A percentile compares a stretch with the other conserved stretches of the same genome.
Conservation (phyloP, 768 basidiomycete species). For the Amanita rimosa region DNA sequence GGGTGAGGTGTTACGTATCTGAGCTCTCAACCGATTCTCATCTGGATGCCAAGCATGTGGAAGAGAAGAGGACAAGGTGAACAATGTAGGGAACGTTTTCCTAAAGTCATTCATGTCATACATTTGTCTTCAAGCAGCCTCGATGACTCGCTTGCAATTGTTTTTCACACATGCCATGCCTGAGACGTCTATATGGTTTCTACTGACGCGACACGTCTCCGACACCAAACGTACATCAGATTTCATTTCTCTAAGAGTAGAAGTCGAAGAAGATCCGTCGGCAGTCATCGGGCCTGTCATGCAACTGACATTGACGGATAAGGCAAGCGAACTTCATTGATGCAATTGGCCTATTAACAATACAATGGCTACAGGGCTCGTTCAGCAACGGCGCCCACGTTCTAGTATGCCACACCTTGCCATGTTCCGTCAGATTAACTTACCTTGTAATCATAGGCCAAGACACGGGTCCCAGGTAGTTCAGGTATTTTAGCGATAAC, state of each 20-base stretch:
- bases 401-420: constrained; percentile 21
- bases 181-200: constrained; percentile 51
- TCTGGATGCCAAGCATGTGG: constrained; percentile 25
- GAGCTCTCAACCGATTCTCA: not conserved
- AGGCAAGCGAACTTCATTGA: constrained; percentile 17
- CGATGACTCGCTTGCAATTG: constrained; percentile 23
- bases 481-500: constrained; percentile 40
- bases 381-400: constrained; percentile 45
- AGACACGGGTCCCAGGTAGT: constrained; percentile 22
- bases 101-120: not conserved
- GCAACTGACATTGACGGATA: constrained; percentile 23
- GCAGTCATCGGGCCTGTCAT: constrained; percentile 11
- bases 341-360: not conserved
- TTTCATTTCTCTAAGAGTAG: constrained; percentile 54
- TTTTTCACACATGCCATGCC: constrained; percentile 19
- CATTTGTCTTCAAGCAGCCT: constrained; percentile 15
- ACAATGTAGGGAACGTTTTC: constrained; percentile 12
- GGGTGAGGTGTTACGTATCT: constrained; percentile 34
- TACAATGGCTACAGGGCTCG: constrained; percentile 22
- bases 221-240: constrained; percentile 50
- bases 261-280: constrained; percentile 31
- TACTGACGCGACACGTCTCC: constrained; percentile 66
- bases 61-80: constrained; percentile 23
- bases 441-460: constrained; percentile 17
- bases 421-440: not conserved